Conservation (phyloP, 2,329 filamentous ascomycete genomes). For the Trichoderma guizhouense region DNA sequence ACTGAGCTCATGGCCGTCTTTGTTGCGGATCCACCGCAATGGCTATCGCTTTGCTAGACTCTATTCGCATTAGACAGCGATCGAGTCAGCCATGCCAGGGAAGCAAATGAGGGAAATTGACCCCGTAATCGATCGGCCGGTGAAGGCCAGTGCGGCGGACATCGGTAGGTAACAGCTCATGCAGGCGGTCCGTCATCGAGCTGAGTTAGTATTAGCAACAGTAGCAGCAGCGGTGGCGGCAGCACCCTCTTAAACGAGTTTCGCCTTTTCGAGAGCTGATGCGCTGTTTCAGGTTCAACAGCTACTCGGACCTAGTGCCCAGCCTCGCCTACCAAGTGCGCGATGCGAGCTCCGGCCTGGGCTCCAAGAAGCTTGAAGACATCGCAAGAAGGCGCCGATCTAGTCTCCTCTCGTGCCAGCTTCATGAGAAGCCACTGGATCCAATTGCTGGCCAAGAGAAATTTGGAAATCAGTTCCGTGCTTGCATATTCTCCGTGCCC, state of each 20-base stretch:
- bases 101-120: conserved; percentile 23
- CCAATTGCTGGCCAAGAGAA: not conserved
- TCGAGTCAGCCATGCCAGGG: conserved; percentile 24
- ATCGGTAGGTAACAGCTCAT: conserved; percentile 4
- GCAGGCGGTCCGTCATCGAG: not conserved
- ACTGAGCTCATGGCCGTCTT: conserved; percentile 2
- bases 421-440: not conserved
- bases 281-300: conserved; percentile 23
- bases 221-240: not conserved
- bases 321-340: conserved; percentile 20
- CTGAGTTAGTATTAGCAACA: not conserved
- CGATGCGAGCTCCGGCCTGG: conserved; percentile 7
- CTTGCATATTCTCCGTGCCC: not conserved
- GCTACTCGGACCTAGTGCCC: conserved; percentile 13
- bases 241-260: not conserved
- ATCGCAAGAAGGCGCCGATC: not conserved
- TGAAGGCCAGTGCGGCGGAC: conserved; percentile 7
- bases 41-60: not conserved
- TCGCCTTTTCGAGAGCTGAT: conserved; percentile 7
- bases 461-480: not conserved
- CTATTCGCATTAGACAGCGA: conserved; percentile 1
- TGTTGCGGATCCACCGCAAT: not conserved
- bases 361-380: not conserved
- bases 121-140: not conserved
- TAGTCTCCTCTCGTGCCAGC: not conserved